Evolutionary conservation across 1,139 yeast genomes (phyloP), one percentile per base, ranked within the genome.

Genomic region (Candida pseudoviswanathii): DNA sequence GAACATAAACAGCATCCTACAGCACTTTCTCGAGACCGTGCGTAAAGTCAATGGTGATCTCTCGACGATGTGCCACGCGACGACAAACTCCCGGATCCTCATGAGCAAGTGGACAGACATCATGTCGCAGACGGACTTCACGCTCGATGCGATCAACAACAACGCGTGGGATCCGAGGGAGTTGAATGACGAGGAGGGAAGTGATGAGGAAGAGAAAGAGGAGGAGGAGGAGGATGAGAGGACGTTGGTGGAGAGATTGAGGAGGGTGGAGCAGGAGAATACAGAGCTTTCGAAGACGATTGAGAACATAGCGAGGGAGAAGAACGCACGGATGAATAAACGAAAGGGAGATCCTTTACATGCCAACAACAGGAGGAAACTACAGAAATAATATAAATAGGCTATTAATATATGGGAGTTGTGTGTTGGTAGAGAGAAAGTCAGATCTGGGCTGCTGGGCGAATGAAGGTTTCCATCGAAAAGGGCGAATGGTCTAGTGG

Each of bases 51-150:
- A 63, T 41, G 46, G 50, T 25, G 68, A 73, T 52, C 63, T 76
- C 4, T 52, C 54, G n/a, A 58, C 58, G n/a, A 59, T 70, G 45
- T 67, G 71, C 50, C 62, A 59, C 11, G 64, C 78, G 8, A 66
- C 73, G 10, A 66, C 64, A 40, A 65, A 66, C 51, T 67, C 80
- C 1, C 70, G 72, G 48, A 66, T 65, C 24, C 61, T 78, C 31
- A 63, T 78, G 44, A 73, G 70, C 43, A 73, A 75, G 52, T 78
- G 81, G 81, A 68, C 73, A 34, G 65, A 71, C 44, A 77, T 78
- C 41, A 61, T 78, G 30, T 72, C 79, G 29, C 81, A 77, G 55
- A 71, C 81, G 9, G 71, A 68, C 49, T 75, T 73, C 57, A 76
- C 80, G 4, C 67, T 64, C 34, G 73, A 73, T 48, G 65, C 66